These are phyloP conservation scores for Clarireedia sp. DNA, from an alignment of 2,329 filamentous ascomycete species.

Conservation along the genomic window DNA sequence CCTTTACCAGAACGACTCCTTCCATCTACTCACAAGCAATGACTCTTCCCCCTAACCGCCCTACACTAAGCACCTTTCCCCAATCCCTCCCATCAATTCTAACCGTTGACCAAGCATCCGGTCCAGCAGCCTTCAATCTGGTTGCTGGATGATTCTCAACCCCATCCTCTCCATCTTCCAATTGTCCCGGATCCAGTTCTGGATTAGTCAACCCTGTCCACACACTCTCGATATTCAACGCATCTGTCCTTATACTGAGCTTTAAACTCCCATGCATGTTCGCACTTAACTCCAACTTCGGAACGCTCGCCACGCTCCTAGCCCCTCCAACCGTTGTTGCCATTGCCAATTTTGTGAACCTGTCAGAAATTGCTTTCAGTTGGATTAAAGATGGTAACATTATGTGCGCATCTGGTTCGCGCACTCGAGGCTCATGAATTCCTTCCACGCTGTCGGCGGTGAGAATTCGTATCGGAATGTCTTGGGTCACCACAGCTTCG, in stretches of 20 bases:
- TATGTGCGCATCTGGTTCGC: constrained; percentile 91
- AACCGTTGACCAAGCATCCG: constrained; percentile 81
- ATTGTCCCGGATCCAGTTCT: constrained; percentile 69
- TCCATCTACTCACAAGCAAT: constrained; percentile 63
- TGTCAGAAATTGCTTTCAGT: constrained; percentile 87
- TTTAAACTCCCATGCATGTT: constrained; percentile 90
- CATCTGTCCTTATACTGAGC: constrained; percentile 73
- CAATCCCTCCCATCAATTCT: constrained; percentile 90
- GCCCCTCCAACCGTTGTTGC: constrained; percentile 30
- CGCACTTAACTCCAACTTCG: constrained; percentile 77
- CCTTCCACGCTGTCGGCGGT: constrained; percentile 76
- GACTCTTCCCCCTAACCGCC: constrained; percentile 78
- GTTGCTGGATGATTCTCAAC: constrained; percentile 77
- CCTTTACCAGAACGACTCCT: constrained; percentile 2
- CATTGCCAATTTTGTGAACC: constrained; percentile 80
- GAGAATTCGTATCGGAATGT: constrained; percentile 89
- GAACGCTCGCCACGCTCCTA: constrained; percentile 27
- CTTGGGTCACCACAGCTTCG: constrained; percentile 89
- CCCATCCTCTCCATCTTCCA: constrained; percentile 55
- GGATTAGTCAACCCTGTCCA: constrained; percentile 87
- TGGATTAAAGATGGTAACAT: constrained; percentile 79
- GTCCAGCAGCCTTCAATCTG: constrained; percentile 65
- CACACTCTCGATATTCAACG: constrained; percentile 73
- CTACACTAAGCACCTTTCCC: constrained; percentile 89
- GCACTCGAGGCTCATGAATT: constrained; percentile 85